Evolutionary conservation across 2,329 filamentous ascomycete genomes (phyloP).

Genomic region (Stachybotrys echinatus): DNA sequence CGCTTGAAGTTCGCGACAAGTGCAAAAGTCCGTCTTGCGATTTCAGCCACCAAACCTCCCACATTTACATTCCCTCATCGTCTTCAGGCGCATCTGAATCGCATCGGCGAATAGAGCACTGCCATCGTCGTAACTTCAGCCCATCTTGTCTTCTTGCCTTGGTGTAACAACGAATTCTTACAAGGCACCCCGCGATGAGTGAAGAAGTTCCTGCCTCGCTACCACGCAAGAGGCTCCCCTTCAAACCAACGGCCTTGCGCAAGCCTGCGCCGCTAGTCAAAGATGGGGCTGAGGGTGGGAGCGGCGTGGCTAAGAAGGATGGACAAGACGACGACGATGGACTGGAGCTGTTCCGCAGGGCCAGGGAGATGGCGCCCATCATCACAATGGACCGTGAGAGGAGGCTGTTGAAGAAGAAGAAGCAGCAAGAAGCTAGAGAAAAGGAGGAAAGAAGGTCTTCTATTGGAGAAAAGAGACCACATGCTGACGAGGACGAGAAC

Average conservation of each 20-base stretch:
- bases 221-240: constrained; percentile 37
- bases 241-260: constrained; percentile 42
- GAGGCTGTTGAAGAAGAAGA: constrained; percentile 17
- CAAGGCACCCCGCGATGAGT: constrained; percentile 23
- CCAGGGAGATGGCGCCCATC: constrained; percentile 42
- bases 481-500: constrained; percentile 10
- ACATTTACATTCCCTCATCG: too few relatives aligned
- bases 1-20: too few relatives aligned
- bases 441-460: constrained; percentile 9
- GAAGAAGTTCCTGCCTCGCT: constrained; percentile 17
- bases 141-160: too few relatives aligned
- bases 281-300: constrained; percentile 15
- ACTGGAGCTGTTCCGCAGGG: constrained; percentile 44
- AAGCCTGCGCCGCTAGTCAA: constrained; percentile 12
- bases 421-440: constrained; percentile 14
- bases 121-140: too few relatives aligned
- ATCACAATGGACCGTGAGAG: constrained; percentile 34
- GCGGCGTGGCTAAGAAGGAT: constrained; percentile 2
- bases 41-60: too few relatives aligned
- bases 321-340: constrained; percentile 23
- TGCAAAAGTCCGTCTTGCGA: too few relatives aligned
- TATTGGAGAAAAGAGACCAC: constrained; percentile 13
- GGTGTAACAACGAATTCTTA: too few relatives aligned
- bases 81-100: too few relatives aligned
- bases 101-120: too few relatives aligned